These are phyloP conservation scores for Botrytis fragariae DNA, from an alignment of 2,329 filamentous ascomycete genomes.

Conservation along the genomic window DNA sequence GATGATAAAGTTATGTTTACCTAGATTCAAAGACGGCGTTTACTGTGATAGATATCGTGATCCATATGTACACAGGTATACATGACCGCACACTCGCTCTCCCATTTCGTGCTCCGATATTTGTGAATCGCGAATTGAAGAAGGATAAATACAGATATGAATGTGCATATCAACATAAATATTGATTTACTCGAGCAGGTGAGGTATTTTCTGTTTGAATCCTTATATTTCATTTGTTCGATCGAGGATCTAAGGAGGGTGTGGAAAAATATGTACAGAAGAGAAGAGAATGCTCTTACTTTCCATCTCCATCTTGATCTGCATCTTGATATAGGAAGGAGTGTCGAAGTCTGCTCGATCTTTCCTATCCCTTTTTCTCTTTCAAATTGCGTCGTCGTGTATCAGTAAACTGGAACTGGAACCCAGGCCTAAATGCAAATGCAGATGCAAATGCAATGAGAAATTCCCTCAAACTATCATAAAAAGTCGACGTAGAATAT, in stretches of 20 bases:
- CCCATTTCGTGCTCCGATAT: neutral
- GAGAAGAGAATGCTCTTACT: too few relatives aligned
- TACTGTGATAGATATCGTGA: too few relatives aligned
- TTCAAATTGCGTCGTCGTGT: neutral
- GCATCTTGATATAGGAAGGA: neutral
- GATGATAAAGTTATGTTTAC: too few relatives aligned
- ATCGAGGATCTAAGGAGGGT: neutral
- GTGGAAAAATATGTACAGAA: neutral
- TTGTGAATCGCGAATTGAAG: neutral
- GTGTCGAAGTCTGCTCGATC: neutral
- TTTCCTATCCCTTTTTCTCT: neutral
- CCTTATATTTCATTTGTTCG: too few relatives aligned
- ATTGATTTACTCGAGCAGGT: too few relatives aligned
- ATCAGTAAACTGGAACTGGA: neutral
- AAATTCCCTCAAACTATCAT: neutral
- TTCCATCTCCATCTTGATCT: too few relatives aligned
- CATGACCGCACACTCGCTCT: neutral
- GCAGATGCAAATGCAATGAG: neutral
- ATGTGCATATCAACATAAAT: too few relatives aligned
- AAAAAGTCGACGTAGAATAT: neutral
- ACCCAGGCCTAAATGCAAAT: neutral
- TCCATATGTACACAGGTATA: too few relatives aligned
- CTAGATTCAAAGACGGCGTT: rapidly evolving
- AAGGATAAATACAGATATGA: too few relatives aligned
- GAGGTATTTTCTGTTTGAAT: too few relatives aligned